Evolutionary conservation across 192 early-diverging fungal genomes (phyloP).

Genomic region (Chytriomyces confervae): DNA sequence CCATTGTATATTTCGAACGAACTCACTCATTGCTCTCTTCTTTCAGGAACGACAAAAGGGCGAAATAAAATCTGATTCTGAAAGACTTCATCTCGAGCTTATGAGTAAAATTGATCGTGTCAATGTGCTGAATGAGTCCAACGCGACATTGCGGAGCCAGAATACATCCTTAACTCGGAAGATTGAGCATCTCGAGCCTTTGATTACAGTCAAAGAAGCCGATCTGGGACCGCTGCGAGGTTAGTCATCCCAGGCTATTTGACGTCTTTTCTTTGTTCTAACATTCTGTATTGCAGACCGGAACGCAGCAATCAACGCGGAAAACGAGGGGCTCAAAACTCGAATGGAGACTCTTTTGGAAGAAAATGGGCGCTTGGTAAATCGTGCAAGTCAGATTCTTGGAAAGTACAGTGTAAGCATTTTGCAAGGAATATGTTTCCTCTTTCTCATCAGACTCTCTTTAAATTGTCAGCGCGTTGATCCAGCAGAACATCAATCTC

Average conservation of each 20-base stretch:
- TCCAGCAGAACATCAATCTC: conserved; percentile 74
- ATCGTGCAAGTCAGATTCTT: conserved; percentile 72
- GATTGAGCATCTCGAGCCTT: conserved; percentile 48
- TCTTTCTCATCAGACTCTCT: background rate
- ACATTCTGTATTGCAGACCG: conserved; percentile 48
- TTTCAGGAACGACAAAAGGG: conserved; percentile 50
- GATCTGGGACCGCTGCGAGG: conserved; percentile 61
- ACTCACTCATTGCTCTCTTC: background rate
- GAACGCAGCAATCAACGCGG: conserved; percentile 60
- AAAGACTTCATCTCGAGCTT: conserved; percentile 63
- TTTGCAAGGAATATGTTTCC: background rate
- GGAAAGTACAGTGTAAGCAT: conserved; percentile 65
- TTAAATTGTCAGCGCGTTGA: conserved; percentile 64
- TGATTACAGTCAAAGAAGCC: conserved; percentile 44
- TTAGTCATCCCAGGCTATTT: conserved; percentile 10
- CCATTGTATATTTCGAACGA: background rate
- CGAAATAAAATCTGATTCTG: conserved; percentile 54
- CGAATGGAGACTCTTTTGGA: conserved; percentile 59
- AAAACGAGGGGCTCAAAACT: conserved; percentile 63
- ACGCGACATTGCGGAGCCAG: conserved; percentile 73
- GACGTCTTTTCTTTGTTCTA: background rate
- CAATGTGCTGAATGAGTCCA: conserved; percentile 77
- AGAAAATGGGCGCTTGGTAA: conserved; percentile 77
- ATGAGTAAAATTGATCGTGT: conserved; percentile 71
- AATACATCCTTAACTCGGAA: conserved; percentile 46